These are phyloP conservation scores for Fraxinus platypoda DNA, from an alignment of 305 asterid species.

Conservation along the genomic window DNA sequence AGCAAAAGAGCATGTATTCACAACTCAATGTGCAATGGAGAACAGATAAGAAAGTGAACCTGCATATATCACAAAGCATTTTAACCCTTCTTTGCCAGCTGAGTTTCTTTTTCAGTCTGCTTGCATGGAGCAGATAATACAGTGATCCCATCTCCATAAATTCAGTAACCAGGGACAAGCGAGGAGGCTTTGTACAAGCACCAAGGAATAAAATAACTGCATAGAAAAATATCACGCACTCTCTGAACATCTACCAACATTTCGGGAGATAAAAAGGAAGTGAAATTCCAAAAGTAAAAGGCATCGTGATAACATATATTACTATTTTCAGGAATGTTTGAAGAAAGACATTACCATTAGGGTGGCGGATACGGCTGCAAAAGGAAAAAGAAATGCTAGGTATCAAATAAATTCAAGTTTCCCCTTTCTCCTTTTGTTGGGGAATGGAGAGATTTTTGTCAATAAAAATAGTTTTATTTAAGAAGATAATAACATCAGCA, in stretches of 20 bases:
- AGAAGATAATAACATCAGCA: conserved; percentile 17
- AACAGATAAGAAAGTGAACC: conserved; percentile 37
- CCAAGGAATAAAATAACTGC: conserved; percentile 97
- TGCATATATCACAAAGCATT: conserved; percentile 96
- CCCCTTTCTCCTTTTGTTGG: background rate
- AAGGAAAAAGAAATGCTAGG: conserved; percentile 28
- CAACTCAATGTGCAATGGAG: background rate
- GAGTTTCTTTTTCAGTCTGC: conserved; percentile 88
- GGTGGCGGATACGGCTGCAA: conserved; percentile 96
- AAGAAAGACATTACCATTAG: conserved; percentile 68
- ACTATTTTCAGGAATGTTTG: conserved; percentile 12
- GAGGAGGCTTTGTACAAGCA: conserved; percentile 94
- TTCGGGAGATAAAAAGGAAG: background rate
- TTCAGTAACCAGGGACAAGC: conserved; percentile 83
- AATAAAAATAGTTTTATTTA: background rate
- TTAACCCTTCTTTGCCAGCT: conserved; percentile 84
- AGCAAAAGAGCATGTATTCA: conserved; percentile 8
- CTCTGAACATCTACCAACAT: conserved; percentile 8
- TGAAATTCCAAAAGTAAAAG: background rate
- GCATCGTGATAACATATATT: background rate
- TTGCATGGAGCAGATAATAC: conserved; percentile 77
- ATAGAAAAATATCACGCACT: conserved; percentile 21
- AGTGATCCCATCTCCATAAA: conserved; percentile 98
- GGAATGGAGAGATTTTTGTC: background rate
- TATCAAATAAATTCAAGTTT: conserved; percentile 13